phyloP scores from a whole-genome alignment of 805 yeast genomes.

The Metschnikowia gelsemii region DNA sequence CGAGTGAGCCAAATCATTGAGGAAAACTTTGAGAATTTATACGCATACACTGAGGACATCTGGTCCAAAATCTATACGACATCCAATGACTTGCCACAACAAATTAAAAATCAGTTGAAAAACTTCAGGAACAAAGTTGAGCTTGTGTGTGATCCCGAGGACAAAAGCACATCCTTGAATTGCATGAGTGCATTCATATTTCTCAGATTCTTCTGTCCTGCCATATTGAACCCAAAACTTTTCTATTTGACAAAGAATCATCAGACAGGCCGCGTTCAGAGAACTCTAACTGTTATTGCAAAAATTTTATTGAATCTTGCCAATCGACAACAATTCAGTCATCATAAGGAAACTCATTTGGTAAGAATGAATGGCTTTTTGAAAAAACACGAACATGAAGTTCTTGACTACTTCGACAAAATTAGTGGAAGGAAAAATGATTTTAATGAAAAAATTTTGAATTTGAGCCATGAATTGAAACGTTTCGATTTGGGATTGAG shows the following conservation, averaged over 20 bases:
- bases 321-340: conserved; percentile 67
- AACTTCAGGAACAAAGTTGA: conserved; percentile 65
- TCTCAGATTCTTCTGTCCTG: conserved; percentile 76
- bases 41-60: conserved; percentile 50
- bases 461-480: conserved; percentile 54
- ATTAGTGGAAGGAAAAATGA: conserved; percentile 70
- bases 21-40: conserved; percentile 49
- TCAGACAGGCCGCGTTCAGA: conserved; percentile 67
- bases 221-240: conserved; percentile 83
- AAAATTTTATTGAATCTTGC: conserved; percentile 78
- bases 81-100: conserved; percentile 70
- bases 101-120: conserved; percentile 62
- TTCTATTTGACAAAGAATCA: conserved; percentile 71
- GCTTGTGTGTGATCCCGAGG: conserved; percentile 55
- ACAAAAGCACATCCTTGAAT: conserved; percentile 56
- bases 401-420: conserved; percentile 67
- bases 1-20: conserved; percentile 37
- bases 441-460: conserved; percentile 56
- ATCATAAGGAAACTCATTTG: conserved; percentile 82
- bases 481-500: conserved; percentile 59
- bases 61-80: conserved; percentile 69
- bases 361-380: conserved; percentile 69
- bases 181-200: conserved; percentile 83
- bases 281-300: conserved; percentile 79
- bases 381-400: conserved; percentile 51